Base-by-base conservation (phyloP, 345 rosid species). In the Sisymbrium altissimum region DNA sequence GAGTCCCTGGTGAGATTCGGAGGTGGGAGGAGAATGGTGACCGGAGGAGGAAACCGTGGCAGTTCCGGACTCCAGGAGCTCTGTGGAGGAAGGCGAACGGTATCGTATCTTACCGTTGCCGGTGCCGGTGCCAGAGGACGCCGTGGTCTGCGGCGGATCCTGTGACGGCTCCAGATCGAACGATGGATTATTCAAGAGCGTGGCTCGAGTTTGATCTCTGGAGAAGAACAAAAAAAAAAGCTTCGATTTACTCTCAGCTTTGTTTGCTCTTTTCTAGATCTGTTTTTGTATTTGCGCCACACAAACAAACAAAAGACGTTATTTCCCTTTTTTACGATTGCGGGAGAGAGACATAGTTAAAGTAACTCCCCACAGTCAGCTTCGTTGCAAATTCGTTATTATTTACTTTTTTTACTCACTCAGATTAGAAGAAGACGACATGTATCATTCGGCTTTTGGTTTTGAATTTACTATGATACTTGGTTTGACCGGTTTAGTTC, bases 21-120 rank as follows among this genome's bases (percentile, higher is more conserved):
- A 63, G 87, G 52, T 53, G 64, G 81, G 69, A 23, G 81, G 75
- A 19, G 81, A 78, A 18, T 36, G 45, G 64, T 50, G 32, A 61
- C 70, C 74, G 64, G 79, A 53, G 70, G 79, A 76, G 13, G 62
- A 45, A 63, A 21, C 58, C 33, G 71, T 17, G 43, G 75, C 50
- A n/a, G 70, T 45, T 32, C 86, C 83, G 15, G 81, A 73, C 64
- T 80, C 82, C 61, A 78, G 64, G 30, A 89, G 90, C 75, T 83
- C 88, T 33, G 89, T 59, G 35, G 91, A 81, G 76, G 96, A 85
- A 23, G 88, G 94, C 45, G 97, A 76, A 64, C 96, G 87, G 87
- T 88, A 90, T 15, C 99, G 96, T 85, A 95, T 89, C 90, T 87
- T 89, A 74, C 96, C 98, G 90, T 86, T 87, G 63, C 82, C 81